Conservation (phyloP, 768 basidiomycete species). For the Russula sp. region DNA sequence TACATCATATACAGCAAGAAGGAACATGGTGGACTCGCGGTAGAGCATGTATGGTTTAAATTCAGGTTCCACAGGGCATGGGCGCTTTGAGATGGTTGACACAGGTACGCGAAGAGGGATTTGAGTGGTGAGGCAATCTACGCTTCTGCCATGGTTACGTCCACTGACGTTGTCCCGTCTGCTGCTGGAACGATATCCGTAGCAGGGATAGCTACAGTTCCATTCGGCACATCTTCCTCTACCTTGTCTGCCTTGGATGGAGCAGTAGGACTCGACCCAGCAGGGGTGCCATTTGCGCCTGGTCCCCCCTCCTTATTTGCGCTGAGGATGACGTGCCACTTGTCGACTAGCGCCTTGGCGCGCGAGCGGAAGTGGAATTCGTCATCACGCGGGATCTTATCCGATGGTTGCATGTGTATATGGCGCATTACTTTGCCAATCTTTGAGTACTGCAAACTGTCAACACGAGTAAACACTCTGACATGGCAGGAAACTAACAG, state of each 20-base stretch:
- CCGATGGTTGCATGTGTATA: conserved; percentile 51
- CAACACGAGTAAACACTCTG: background rate
- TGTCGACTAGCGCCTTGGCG: conserved; percentile 60
- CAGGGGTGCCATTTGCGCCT: conserved; percentile 15
- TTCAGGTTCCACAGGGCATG: conserved; percentile 6
- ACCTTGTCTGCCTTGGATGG: conserved; percentile 11
- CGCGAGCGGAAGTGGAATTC: conserved; percentile 70
- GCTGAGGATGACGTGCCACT: conserved; percentile 56
- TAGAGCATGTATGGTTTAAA: conserved; percentile 11
- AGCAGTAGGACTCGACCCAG: conserved; percentile 17
- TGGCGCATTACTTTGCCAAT: conserved; percentile 88
- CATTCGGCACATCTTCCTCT: conserved; percentile 15
- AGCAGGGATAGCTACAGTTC: background rate
- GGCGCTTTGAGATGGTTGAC: background rate
- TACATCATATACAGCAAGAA: conserved; percentile 23
- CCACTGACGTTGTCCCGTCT: conserved; percentile 20
- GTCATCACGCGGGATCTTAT: conserved; percentile 55
- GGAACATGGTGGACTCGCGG: conserved; percentile 3
- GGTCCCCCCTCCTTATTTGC: conserved; percentile 26
- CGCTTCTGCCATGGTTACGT: conserved; percentile 18
- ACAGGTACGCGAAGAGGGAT: background rate
- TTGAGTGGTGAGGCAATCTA: background rate
- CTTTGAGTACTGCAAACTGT: conserved; percentile 52
- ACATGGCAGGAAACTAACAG: conserved; percentile 31
- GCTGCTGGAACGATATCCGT: conserved; percentile 6